phyloP scores from a whole-genome alignment of 2,329 filamentous ascomycete species.

The Calonectria multiphialidica region DNA sequence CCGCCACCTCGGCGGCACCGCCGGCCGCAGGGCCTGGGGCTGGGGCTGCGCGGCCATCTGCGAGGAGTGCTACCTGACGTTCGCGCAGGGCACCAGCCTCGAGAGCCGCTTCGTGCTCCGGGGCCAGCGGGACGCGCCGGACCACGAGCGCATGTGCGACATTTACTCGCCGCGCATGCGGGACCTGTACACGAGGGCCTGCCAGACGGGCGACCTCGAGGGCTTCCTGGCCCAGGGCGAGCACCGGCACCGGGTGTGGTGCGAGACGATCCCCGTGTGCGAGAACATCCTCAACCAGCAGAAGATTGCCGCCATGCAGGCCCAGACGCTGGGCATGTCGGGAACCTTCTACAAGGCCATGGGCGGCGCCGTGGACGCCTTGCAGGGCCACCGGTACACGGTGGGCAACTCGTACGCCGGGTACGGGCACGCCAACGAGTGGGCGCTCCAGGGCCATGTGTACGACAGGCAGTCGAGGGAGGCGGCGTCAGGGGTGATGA shows the following conservation, averaged over 20 bases:
- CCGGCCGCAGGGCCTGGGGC: slow-evolving; percentile 48
- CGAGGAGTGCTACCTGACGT: slow-evolving; percentile 51
- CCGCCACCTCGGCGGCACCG: slow-evolving; percentile 20
- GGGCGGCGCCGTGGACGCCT: slow-evolving; percentile 32
- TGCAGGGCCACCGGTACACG: slow-evolving; percentile 36
- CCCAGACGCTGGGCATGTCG: slow-evolving; percentile 40
- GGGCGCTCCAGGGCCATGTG: slow-evolving; percentile 44
- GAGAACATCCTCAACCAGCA: slow-evolving; percentile 43
- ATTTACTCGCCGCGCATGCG: slow-evolving; percentile 54
- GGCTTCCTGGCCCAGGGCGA: slow-evolving; percentile 42
- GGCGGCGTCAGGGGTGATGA: slow-evolving; percentile 27
- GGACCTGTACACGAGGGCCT: slow-evolving; percentile 46
- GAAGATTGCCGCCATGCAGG: slow-evolving; percentile 40
- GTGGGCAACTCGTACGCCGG: slow-evolving; percentile 48
- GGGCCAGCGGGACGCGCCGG: slow-evolving; percentile 29
- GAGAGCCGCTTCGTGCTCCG: slow-evolving; percentile 46
- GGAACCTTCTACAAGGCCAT: slow-evolving; percentile 42
- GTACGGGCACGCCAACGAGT: slow-evolving; percentile 47
- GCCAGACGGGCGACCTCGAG: slow-evolving; percentile 36
- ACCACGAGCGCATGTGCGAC: slow-evolving; percentile 48
- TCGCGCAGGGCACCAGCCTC: slow-evolving; percentile 44
- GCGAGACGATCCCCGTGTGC: slow-evolving; percentile 44
- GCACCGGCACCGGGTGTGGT: slow-evolving; percentile 46
- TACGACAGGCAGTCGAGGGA: slow-evolving; percentile 46
- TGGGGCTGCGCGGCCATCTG: slow-evolving; percentile 52